A percentile compares a stretch with the other conserved stretches of the same genome.
Evolutionary conservation across 2,329 filamentous ascomycete species (phyloP).

Genomic region (Colletotrichum orchidophilum): DNA sequence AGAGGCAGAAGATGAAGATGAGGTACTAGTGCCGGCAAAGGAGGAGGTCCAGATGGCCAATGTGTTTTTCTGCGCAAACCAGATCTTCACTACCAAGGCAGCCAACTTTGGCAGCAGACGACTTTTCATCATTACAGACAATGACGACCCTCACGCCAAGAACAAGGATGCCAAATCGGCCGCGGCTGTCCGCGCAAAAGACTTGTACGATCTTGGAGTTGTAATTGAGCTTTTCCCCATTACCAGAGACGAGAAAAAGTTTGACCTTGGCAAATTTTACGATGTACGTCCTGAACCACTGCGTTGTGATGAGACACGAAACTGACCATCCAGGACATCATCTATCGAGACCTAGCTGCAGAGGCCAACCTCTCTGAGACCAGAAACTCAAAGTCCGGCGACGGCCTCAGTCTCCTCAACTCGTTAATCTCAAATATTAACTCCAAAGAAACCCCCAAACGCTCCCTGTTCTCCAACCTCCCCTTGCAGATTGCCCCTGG

Average conservation of each 20-base stretch:
- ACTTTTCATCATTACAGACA: constrained; percentile 95
- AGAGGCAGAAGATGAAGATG: constrained; percentile 75
- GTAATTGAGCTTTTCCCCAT: constrained; percentile 95
- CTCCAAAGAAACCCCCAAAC: constrained; percentile 86
- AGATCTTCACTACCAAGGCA: constrained; percentile 94
- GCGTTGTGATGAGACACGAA: background rate
- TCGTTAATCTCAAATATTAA: constrained; percentile 89
- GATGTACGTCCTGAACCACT: constrained; percentile 67
- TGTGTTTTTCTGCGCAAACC: constrained; percentile 92
- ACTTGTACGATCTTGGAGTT: constrained; percentile 93
- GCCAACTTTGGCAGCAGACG: constrained; percentile 93
- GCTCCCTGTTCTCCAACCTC: constrained; percentile 87
- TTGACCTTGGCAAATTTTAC: constrained; percentile 89
- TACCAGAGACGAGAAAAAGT: constrained; percentile 72
- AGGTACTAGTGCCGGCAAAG: constrained; percentile 74
- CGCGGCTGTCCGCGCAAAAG: constrained; percentile 88
- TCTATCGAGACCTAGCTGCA: constrained; percentile 81
- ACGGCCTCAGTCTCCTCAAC: constrained; percentile 81
- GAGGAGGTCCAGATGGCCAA: constrained; percentile 84
- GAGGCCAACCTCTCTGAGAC: constrained; percentile 67
- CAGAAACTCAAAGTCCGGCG: constrained; percentile 72
- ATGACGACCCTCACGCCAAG: constrained; percentile 82
- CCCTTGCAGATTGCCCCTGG: constrained; percentile 87
- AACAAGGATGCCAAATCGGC: constrained; percentile 79
- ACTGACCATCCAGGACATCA: constrained; percentile 73